Percentiles rank a stretch among this genome's conserved stretches.
Conservation (phyloP, 805 yeast species). For the Priceomyces fermenticarens region DNA sequence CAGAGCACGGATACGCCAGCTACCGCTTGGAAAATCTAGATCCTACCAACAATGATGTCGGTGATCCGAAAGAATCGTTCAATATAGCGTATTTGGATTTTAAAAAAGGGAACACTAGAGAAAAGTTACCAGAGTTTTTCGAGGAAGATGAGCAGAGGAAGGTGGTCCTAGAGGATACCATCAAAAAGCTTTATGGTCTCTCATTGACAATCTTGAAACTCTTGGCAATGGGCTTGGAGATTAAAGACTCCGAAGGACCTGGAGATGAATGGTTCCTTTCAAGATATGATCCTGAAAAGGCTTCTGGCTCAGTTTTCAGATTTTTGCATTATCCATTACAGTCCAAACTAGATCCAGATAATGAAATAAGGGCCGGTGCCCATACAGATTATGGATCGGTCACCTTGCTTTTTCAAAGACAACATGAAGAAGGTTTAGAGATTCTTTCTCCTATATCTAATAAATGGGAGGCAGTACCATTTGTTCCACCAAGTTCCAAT, state of each 20-base stretch:
- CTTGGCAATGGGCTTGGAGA: constrained; percentile 60
- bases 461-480: constrained; percentile 70
- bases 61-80: constrained; percentile 69
- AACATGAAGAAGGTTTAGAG: constrained; percentile 72
- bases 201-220: constrained; percentile 50
- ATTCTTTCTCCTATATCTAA: constrained; percentile 53
- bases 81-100: constrained; percentile 60
- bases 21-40: constrained; percentile 52
- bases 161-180: constrained; percentile 34
- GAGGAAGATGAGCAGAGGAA: constrained; percentile 35
- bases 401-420: constrained; percentile 68
- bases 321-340: constrained; percentile 71
- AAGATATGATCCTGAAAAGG: constrained; percentile 50
- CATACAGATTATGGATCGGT: constrained; percentile 83
- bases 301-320: constrained; percentile 65
- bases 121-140: constrained; percentile 53
- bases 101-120: constrained; percentile 37
- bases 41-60: constrained; percentile 28
- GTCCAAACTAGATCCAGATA: constrained; percentile 46
- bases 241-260: constrained; percentile 46
- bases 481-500: constrained; percentile 33
- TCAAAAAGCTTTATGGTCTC: constrained; percentile 46
- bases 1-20: constrained; percentile 61
- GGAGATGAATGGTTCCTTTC: constrained; percentile 59
- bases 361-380: constrained; percentile 73